phyloP scores from a whole-genome alignment of 2,329 filamentous ascomycete genomes.

The Colletotrichum noveboracense region DNA sequence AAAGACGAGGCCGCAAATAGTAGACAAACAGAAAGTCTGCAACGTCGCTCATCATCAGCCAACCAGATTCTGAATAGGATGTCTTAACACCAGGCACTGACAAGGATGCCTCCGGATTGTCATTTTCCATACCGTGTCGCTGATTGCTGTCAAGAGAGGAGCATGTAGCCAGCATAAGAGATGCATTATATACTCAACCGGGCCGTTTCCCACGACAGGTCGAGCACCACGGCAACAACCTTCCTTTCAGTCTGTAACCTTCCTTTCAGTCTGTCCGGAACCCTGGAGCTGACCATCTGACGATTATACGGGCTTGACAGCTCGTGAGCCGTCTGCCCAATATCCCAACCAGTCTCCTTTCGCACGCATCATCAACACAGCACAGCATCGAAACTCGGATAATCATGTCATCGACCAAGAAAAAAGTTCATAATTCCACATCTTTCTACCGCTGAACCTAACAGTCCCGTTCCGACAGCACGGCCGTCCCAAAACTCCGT shows the following conservation, averaged over 20 bases:
- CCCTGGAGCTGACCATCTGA: too few species aligned
- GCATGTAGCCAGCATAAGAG: neutral
- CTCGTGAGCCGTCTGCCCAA: too few species aligned
- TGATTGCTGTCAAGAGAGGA: neutral
- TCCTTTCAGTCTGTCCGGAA: accelerated
- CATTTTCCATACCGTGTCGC: accelerated
- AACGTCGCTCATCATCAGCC: accelerated
- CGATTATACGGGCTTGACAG: too few species aligned
- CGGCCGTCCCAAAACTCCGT: neutral
- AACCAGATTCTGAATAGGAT: neutral
- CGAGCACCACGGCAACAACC: neutral
- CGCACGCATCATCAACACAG: neutral
- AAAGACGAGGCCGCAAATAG: neutral
- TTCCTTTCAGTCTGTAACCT: too few species aligned
- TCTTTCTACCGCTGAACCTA: neutral
- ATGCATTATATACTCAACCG: neutral
- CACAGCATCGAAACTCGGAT: neutral
- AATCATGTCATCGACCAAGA: neutral
- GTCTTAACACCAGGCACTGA: neutral
- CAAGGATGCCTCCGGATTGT: accelerated
- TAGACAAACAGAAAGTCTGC: accelerated
- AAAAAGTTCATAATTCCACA: neutral
- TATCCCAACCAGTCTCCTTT: too few species aligned
- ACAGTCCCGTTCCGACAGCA: neutral
- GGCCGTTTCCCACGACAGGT: neutral